Base-by-base conservation (phyloP, 257 asterid genomes). In the Solanum verrucosum region DNA sequence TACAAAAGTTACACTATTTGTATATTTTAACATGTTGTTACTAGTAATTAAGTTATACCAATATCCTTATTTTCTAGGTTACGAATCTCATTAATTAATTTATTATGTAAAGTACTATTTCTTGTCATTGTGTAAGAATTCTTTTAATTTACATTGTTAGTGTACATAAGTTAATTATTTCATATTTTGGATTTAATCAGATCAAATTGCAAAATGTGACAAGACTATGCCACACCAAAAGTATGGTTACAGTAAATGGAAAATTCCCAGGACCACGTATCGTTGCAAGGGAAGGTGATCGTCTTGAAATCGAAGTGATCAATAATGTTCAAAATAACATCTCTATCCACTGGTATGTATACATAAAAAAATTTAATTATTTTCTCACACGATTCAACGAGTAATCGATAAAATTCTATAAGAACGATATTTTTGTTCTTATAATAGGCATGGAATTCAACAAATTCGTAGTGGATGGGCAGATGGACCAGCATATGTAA, bases 181-280 rank as follows among this genome's bases (percentile, higher is more conserved):
- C 75, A 31, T 68, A 34, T 6, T 70, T 70, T 31, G 25, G 3
- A 3, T 87, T 33, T 25, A 29, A 68, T 68, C 31, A 87, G 75
- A 77, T 87, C 78, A 87, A 68, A 56, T 13, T 87, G 67, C 86
- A 75, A 87, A 87, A 65, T 4, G 88, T 86, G 84, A 86, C 72
- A n/a, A 46, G 88, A 75, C 29, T 87, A 34, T 87, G 88, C 86
- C 88, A 87, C 65, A 73, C 88, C 38, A 87, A 75, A 70, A 87
- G 44, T 84, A 87, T 75, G 20, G 88, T 87, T 31, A 87, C 88
- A 15, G 86, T 87, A 6, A 75, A 87, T 40, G 88, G 78, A 34
- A 25, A 73, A 77, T 87, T 75, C 2, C 88, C 88, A 16, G 86
- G 88, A 59, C 85, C 88, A 59, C 88, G 33, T 1, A 87, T 87